These are phyloP conservation scores for Dioscorea alata DNA, from an alignment of 106 monocot genomes.

Conservation along the genomic window DNA sequence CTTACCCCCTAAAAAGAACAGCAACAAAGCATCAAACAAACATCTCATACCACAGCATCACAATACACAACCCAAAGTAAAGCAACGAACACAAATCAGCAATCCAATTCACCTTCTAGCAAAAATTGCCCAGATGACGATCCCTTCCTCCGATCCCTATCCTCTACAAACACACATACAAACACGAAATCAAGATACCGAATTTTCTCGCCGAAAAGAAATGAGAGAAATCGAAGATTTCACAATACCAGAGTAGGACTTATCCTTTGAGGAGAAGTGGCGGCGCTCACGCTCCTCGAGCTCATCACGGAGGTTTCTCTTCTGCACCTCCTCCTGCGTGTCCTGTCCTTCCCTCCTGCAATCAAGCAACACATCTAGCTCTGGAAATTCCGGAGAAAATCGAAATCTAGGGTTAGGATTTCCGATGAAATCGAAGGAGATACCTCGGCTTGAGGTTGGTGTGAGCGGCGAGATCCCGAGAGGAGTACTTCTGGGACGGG, in stretches of 20 bases:
- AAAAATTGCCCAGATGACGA: constrained; percentile 53
- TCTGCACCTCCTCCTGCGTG: constrained; percentile 88
- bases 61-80: not conserved
- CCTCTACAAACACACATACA: constrained; percentile 46
- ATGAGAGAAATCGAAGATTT: not conserved
- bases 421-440: not conserved
- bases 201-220: no score
- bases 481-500: constrained; percentile 94
- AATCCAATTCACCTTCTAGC: constrained; percentile 56
- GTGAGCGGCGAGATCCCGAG: constrained; percentile 86
- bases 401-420: constrained; percentile 6
- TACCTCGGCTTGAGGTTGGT: constrained; percentile 92
- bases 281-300: constrained; percentile 86
- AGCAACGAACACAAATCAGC: not conserved
- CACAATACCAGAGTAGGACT: constrained; percentile 50
- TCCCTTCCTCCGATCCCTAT: constrained; percentile 81
- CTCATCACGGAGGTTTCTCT: constrained; percentile 83
- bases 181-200: not conserved
- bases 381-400: not conserved
- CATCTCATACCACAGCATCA: not conserved
- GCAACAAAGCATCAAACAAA: not conserved
- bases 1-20: constrained; percentile 39
- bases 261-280: constrained; percentile 89
- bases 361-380: not conserved
- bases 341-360: constrained; percentile 89